Conservation (phyloP, 257 asterid genomes). For the Anisodus tanguticus region DNA sequence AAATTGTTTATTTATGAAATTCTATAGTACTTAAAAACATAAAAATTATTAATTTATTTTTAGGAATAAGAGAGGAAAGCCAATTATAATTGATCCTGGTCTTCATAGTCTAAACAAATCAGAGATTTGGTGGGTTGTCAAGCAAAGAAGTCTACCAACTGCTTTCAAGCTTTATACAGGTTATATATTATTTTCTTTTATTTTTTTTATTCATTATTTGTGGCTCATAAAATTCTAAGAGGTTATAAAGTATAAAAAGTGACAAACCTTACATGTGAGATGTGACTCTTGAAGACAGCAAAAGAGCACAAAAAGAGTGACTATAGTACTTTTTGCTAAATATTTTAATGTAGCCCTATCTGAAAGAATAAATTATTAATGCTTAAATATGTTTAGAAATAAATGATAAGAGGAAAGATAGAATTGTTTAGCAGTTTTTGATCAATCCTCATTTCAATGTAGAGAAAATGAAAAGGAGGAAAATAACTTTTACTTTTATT, state of each 20-base stretch:
- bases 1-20: background rate
- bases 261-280: background rate
- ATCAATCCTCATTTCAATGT: background rate
- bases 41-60: background rate
- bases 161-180: conserved; percentile 96
- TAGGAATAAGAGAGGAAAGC: conserved; percentile 88
- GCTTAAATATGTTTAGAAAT: background rate
- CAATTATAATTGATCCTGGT: conserved; percentile 86
- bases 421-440: background rate
- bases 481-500: background rate
- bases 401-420: too few species aligned
- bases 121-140: conserved; percentile 87
- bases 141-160: conserved; percentile 86
- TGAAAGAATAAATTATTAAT: background rate
- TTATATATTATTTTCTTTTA: conserved; percentile 27
- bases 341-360: too few species aligned
- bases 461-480: too few species aligned
- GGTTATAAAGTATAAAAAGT: conserved; percentile 33
- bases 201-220: background rate
- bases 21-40: background rate
- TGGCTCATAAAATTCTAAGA: conserved; percentile 9
- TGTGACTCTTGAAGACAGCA: conserved; percentile 46
- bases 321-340: background rate
- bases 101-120: conserved; percentile 77
- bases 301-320: background rate